Evolutionary conservation across 441 rosid genomes (phyloP).

Genomic region (Corymbia calophylla): DNA sequence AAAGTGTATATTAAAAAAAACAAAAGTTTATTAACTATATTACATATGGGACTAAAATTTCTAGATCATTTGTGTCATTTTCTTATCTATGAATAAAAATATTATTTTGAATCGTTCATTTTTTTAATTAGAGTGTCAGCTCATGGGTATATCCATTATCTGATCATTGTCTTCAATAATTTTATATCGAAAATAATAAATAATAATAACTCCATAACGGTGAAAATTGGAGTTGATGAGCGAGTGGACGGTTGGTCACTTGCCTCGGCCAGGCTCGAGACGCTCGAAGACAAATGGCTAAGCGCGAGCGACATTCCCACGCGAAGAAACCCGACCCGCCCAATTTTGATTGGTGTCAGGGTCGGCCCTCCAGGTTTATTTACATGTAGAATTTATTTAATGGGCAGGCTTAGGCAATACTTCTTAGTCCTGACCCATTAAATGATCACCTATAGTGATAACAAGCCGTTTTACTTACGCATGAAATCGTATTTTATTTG

Average conservation of each 20-base stretch:
- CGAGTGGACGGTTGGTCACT: background rate
- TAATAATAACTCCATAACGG: background rate
- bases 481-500: background rate
- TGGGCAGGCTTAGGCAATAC: background rate
- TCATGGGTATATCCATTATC: background rate
- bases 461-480: background rate
- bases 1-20: too few relatives aligned
- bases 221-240: background rate
- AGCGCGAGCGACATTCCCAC: background rate
- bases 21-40: accelerated
- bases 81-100: background rate
- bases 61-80: too few relatives aligned
- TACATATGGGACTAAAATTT: accelerated
- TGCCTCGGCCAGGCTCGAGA: background rate
- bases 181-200: background rate
- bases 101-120: background rate
- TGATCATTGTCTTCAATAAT: background rate
- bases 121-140: background rate
- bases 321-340: background rate
- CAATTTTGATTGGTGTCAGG: background rate
- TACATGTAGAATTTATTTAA: background rate
- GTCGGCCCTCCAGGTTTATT: background rate
- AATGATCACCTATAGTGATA: background rate
- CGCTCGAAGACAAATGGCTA: background rate
- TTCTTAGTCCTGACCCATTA: background rate